A percentile compares a stretch with the other conserved stretches of the same genome.
Evolutionary conservation across 2,329 filamentous ascomycete species (phyloP).

Genomic region (Monilinia aucupariae): DNA sequence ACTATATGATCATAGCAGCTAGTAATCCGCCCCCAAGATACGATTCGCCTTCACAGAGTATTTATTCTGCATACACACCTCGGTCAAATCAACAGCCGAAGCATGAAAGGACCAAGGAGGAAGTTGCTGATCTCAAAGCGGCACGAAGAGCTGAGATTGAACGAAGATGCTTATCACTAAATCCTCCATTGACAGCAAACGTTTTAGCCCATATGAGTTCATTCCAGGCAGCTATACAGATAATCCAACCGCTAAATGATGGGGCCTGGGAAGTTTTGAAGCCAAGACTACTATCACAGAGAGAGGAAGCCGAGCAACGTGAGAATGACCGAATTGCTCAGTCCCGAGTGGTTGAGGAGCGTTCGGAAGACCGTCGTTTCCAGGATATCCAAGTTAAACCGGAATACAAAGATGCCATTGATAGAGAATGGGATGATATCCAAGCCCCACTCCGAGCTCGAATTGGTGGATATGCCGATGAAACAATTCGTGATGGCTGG

Average conservation of each 20-base stretch:
- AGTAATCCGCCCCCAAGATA: constrained; percentile 28
- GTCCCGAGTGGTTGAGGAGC: constrained; percentile 38
- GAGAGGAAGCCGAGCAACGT: constrained; percentile 56
- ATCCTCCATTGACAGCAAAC: constrained; percentile 58
- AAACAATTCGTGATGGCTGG: constrained; percentile 63
- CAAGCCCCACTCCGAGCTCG: constrained; percentile 62
- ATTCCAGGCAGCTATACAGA: constrained; percentile 68
- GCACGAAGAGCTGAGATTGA: constrained; percentile 66
- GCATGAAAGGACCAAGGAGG: constrained; percentile 52
- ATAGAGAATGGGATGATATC: constrained; percentile 64
- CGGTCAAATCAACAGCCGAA: constrained; percentile 29
- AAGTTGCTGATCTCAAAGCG: constrained; percentile 59
- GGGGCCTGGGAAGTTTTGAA: constrained; percentile 64
- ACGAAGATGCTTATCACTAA: constrained; percentile 57
- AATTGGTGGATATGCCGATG: constrained; percentile 62
- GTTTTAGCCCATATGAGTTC: constrained; percentile 65
- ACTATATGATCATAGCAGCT: constrained; percentile 19
- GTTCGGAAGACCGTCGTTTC: constrained; percentile 31
- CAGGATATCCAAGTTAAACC: constrained; percentile 37
- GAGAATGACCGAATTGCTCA: constrained; percentile 40
- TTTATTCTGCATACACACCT: constrained; percentile 27
- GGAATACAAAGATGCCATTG: constrained; percentile 53
- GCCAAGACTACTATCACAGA: constrained; percentile 61
- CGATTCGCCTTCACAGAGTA: constrained; percentile 33
- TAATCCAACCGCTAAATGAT: constrained; percentile 62